A percentile compares a stretch with the other conserved stretches of the same genome.
Evolutionary conservation across 192 early-diverging fungal genomes (phyloP).

Genomic region (Mortierella antarctica): DNA sequence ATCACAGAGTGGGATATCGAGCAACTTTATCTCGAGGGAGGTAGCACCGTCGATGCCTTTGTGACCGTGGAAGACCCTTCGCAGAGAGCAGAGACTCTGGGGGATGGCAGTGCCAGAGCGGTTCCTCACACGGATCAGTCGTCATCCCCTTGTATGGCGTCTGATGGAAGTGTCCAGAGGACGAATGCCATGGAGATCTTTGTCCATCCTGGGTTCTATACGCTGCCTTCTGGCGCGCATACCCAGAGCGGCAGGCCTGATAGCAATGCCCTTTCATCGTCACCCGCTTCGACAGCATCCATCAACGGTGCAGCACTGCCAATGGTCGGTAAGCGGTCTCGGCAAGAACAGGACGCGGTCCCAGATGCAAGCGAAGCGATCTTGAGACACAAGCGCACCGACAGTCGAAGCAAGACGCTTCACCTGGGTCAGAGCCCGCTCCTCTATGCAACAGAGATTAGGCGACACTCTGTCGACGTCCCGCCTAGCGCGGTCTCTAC

Average conservation of each 20-base stretch:
- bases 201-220: conserved; percentile 47
- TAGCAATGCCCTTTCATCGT: neutral
- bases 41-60: neutral
- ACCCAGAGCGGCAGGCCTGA: neutral
- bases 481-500: conserved; percentile 5
- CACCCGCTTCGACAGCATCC: neutral
- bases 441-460: neutral
- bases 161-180: conserved; percentile 4
- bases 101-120: no score
- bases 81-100: no score
- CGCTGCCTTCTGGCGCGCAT: neutral
- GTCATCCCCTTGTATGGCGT: neutral
- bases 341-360: conserved; percentile 10
- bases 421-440: neutral
- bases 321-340: conserved; percentile 17
- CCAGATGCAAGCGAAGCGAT: neutral
- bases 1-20: conserved; percentile 12
- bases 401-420: neutral
- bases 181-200: conserved; percentile 21
- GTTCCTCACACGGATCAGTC: neutral
- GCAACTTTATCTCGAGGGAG: neutral
- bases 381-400: neutral
- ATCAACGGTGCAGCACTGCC: neutral
- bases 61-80: neutral
- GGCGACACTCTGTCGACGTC: conserved; percentile 10